phyloP scores from a whole-genome alignment of 306 rosid genomes.

The Urtica urens region DNA sequence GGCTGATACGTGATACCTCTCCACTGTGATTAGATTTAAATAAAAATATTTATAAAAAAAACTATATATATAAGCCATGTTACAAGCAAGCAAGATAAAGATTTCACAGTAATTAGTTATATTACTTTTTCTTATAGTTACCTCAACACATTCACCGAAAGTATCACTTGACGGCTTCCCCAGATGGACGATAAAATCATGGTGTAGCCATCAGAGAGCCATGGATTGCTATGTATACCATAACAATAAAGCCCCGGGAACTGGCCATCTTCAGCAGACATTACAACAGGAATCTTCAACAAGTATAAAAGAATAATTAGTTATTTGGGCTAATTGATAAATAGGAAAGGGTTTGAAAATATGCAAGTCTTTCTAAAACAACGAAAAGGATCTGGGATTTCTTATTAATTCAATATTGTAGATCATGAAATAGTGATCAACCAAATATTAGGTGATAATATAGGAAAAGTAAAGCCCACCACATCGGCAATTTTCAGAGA shows the following conservation, averaged over 20 bases:
- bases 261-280: conserved; percentile 54
- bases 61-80: conserved; percentile 7
- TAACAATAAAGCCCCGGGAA: conserved; percentile 75
- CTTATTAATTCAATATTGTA: not conserved
- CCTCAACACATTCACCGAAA: conserved; percentile 71
- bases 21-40: conserved; percentile 44
- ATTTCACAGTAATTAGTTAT: not conserved
- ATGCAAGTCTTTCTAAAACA: not conserved
- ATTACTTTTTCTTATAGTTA: conserved; percentile 8
- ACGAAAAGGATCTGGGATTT: not conserved
- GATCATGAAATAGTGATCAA: not conserved
- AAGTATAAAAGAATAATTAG: conserved; percentile 4
- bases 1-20: conserved; percentile 52
- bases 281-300: conserved; percentile 70
- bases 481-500: conserved; percentile 42
- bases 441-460: no score
- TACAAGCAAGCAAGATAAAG: conserved; percentile 3
- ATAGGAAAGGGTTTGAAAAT: not conserved
- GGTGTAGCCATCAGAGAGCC: conserved; percentile 74
- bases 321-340: not conserved
- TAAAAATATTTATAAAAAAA: no score
- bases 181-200: conserved; percentile 59
- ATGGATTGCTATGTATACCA: conserved; percentile 40
- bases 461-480: conserved; percentile 29
- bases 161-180: conserved; percentile 61